A percentile compares a stretch with the other conserved stretches of the same genome.
Evolutionary conservation across 2,329 filamentous ascomycete genomes (phyloP).

Genomic region (Aaosphaeria pasadenensis): DNA sequence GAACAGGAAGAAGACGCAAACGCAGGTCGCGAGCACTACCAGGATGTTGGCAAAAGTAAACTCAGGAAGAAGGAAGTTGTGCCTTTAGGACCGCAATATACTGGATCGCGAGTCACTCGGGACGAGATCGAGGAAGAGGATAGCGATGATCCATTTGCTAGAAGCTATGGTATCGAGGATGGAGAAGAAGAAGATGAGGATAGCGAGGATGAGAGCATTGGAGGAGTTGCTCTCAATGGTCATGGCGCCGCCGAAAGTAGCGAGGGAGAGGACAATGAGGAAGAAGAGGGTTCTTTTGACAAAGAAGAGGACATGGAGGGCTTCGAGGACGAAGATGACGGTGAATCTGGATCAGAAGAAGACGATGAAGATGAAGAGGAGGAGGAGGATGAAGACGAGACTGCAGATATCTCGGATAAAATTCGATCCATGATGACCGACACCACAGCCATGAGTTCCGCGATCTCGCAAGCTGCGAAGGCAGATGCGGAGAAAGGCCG

Average conservation of each 20-base stretch:
- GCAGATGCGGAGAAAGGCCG: slow-evolving; percentile 80
- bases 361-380: slow-evolving; percentile 33
- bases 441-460: slow-evolving; percentile 59
- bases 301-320: slow-evolving; percentile 47
- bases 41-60: slow-evolving; percentile 79
- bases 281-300: slow-evolving; percentile 44
- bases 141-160: slow-evolving; percentile 51
- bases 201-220: slow-evolving; percentile 5
- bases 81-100: slow-evolving; percentile 74
- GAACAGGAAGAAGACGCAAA: slow-evolving; percentile 45
- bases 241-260: slow-evolving; percentile 17
- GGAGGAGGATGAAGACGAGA: slow-evolving; percentile 18
- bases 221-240: slow-evolving; percentile 11
- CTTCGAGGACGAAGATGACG: slow-evolving; percentile 38
- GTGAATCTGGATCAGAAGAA: slow-evolving; percentile 23
- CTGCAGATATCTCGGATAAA: slow-evolving; percentile 50
- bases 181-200: slow-evolving; percentile 22
- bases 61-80: slow-evolving; percentile 70
- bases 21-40: slow-evolving; percentile 82
- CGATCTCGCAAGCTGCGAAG: slow-evolving; percentile 64
- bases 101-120: slow-evolving; percentile 72
- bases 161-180: slow-evolving; percentile 43
- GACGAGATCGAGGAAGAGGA: slow-evolving; percentile 57
- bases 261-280: slow-evolving; percentile 40
- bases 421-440: slow-evolving; percentile 69